phyloP scores from a whole-genome alignment of 805 yeast genomes.

The Cephaloascus fragrans region DNA sequence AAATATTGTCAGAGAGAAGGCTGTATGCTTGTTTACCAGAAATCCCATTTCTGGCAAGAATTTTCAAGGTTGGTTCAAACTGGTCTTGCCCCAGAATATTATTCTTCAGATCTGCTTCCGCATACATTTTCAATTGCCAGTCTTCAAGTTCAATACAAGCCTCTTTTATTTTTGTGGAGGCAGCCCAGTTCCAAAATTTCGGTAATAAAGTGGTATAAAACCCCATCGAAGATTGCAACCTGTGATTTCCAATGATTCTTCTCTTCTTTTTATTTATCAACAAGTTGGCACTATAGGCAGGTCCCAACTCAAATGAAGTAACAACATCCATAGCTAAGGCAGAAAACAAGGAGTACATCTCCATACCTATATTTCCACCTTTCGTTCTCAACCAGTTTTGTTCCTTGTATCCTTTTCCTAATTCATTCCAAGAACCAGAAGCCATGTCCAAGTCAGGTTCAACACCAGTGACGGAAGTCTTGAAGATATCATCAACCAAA shows the following conservation, averaged over 20 bases:
- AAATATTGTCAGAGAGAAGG: constrained; percentile 28
- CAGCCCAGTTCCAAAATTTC: constrained; percentile 28
- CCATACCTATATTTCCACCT: constrained; percentile 21
- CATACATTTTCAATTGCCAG: constrained; percentile 26
- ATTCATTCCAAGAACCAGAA: background rate
- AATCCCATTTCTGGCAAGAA: constrained; percentile 21
- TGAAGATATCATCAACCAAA: background rate
- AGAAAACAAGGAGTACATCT: constrained; percentile 30
- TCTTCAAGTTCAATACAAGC: constrained; percentile 19
- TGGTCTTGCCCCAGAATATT: background rate
- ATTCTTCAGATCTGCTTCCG: constrained; percentile 19
- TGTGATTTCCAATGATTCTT: constrained; percentile 20
- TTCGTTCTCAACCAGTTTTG: constrained; percentile 4
- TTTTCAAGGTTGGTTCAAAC: constrained; percentile 22
- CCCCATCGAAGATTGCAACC: constrained; percentile 28
- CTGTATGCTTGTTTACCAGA: constrained; percentile 25
- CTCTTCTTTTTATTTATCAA: constrained; percentile 19
- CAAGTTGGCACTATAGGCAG: constrained; percentile 22
- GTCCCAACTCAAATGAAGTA: constrained; percentile 27
- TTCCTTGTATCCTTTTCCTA: background rate
- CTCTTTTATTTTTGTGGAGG: constrained; percentile 14
- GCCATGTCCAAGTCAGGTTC: background rate
- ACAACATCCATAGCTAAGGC: constrained; percentile 33
- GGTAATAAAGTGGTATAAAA: constrained; percentile 35
- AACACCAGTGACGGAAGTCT: background rate